Percentiles rank a stretch among this genome's conserved stretches.
These are phyloP conservation scores for Ascochyta koolunga DNA, from an alignment of 2,329 filamentous ascomycete species.

Conservation along the genomic window DNA sequence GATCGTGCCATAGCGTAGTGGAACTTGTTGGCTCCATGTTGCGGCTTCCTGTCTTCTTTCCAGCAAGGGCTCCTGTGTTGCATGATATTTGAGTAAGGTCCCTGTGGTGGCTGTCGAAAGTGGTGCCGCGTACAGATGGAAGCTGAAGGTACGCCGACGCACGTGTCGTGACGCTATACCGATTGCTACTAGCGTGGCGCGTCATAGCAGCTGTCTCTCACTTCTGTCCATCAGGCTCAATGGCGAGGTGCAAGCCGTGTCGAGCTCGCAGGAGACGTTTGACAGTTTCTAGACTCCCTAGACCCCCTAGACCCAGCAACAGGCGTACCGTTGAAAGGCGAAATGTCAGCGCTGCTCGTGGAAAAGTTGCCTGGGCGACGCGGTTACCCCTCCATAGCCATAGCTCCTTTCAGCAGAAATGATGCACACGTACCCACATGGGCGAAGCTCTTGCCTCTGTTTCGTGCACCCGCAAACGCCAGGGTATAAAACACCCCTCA, in stretches of 20 bases:
- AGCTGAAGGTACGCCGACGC: conserved; percentile 1
- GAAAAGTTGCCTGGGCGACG: conserved; percentile 6
- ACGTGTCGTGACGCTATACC: not conserved
- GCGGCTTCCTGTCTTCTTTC: too few relatives aligned
- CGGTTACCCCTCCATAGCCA: conserved; percentile 9
- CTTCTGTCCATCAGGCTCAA: not conserved
- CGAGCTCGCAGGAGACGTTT: not conserved
- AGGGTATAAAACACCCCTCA: conserved; percentile 18
- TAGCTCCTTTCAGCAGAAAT: conserved; percentile 15
- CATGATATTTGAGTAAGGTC: not conserved
- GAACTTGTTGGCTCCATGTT: not conserved
- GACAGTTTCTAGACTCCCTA: not conserved
- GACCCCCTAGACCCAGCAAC: too few relatives aligned
- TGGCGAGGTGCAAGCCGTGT: not conserved
- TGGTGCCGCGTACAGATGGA: not conserved
- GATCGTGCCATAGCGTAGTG: not conserved
- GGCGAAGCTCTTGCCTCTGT: conserved; percentile 16
- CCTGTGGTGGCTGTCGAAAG: not conserved
- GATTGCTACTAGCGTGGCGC: not conserved
- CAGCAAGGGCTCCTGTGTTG: not conserved
- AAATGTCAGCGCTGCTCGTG: not conserved
- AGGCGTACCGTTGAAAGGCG: not conserved
- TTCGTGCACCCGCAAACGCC: conserved; percentile 19
- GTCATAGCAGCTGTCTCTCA: not conserved
- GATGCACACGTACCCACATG: conserved; percentile 13